Conservation (phyloP, 1,139 yeast genomes). For the Geotrichum fermentans region DNA sequence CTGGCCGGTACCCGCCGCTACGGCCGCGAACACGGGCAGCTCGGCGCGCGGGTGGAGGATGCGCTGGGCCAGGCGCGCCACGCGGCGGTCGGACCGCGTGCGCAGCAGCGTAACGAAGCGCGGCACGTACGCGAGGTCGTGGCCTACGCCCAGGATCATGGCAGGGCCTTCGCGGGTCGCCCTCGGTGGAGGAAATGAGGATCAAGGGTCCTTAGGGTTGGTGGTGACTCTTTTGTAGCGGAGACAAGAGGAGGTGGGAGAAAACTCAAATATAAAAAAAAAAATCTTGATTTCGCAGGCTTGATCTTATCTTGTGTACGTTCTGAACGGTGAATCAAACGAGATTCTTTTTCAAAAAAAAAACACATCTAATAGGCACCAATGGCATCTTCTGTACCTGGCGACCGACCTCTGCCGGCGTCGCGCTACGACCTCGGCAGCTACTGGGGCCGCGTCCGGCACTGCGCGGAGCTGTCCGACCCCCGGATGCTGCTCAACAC, state of each 20-base stretch:
- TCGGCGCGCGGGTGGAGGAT: slow-evolving; percentile 51
- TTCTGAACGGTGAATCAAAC: too few species aligned
- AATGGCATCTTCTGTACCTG: slow-evolving; percentile 88
- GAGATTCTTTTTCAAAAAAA: too few species aligned
- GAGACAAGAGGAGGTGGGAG: too few species aligned
- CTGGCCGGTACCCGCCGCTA: background rate
- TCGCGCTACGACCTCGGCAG: slow-evolving; percentile 74
- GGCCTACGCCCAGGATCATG: slow-evolving; percentile 51
- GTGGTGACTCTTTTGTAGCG: background rate
- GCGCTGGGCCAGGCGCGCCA: slow-evolving; percentile 45
- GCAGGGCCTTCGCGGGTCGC: too few species aligned
- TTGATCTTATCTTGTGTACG: too few species aligned
- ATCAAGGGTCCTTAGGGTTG: background rate
- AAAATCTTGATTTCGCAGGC: too few species aligned
- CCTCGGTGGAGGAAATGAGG: too few species aligned
- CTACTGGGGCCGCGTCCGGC: slow-evolving; percentile 90
- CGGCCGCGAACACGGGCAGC: slow-evolving; percentile 37
- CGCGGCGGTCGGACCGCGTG: slow-evolving; percentile 31
- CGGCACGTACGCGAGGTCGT: slow-evolving; percentile 51
- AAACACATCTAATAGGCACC: background rate
- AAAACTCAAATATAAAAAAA: background rate
- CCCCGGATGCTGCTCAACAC: slow-evolving; percentile 82
- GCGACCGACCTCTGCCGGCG: slow-evolving; percentile 70
- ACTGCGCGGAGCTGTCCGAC: slow-evolving; percentile 87
- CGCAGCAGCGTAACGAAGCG: slow-evolving; percentile 48